Conservation (phyloP, 2,329 filamentous ascomycete species). For the Aaosphaeria pasadenensis region DNA sequence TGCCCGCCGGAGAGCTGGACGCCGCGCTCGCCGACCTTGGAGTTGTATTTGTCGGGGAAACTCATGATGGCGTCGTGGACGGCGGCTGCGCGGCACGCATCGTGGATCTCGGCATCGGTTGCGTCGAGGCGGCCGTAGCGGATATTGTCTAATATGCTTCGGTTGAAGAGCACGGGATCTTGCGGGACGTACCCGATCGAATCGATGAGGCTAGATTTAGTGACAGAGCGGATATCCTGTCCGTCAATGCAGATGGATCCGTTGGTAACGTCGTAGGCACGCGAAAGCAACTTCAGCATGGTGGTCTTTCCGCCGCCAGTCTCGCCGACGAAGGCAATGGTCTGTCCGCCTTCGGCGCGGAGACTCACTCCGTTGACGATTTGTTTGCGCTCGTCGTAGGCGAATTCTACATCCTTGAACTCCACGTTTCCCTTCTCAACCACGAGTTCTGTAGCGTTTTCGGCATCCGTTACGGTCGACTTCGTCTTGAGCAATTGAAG, state of each 20-base stretch:
- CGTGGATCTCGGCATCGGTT: constrained; percentile 58
- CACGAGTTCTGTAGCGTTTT: constrained; percentile 37
- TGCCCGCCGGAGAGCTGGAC: constrained; percentile 61
- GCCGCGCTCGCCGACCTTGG: constrained; percentile 40
- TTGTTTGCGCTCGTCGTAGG: constrained; percentile 53
- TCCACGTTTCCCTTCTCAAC: constrained; percentile 49
- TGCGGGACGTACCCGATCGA: constrained; percentile 64
- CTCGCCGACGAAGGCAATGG: constrained; percentile 60
- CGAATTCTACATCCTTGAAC: constrained; percentile 55
- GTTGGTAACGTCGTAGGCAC: constrained; percentile 57
- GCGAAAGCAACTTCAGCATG: constrained; percentile 58
- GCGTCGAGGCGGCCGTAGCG: constrained; percentile 61
- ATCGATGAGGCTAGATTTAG: constrained; percentile 55
- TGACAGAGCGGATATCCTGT: constrained; percentile 59
- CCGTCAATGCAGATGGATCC: constrained; percentile 58
- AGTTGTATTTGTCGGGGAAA: constrained; percentile 48
- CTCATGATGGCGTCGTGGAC: constrained; percentile 63
- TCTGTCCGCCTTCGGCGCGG: constrained; percentile 51
- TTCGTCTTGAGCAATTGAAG: constrained; percentile 58
- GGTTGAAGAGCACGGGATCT: constrained; percentile 63
- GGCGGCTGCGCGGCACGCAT: constrained; percentile 59
- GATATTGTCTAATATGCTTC: constrained; percentile 63
- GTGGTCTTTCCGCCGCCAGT: constrained; percentile 64
- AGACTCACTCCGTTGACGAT: constrained; percentile 52
- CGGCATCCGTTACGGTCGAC: constrained; percentile 50